Conservation (phyloP, 495 filamentous ascomycete genomes). For the Margaritispora aquatica region DNA sequence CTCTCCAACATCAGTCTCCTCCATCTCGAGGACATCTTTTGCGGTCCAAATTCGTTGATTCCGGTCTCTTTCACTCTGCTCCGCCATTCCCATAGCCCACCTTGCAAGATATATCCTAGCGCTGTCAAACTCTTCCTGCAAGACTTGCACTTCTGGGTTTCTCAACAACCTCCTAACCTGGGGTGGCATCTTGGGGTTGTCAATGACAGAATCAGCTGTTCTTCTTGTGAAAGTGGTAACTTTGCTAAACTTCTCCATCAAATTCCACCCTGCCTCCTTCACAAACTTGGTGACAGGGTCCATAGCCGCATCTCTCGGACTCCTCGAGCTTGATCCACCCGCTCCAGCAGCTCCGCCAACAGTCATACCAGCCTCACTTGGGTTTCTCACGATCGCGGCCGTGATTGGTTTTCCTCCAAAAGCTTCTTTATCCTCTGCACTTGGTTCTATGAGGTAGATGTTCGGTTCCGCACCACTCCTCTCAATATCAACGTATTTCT, state of each 20-base stretch:
- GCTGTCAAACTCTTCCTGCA: constrained; percentile 96
- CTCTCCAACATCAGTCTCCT: constrained; percentile 88
- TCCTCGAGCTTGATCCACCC: constrained; percentile 14
- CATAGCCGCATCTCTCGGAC: constrained; percentile 65
- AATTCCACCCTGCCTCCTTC: constrained; percentile 93
- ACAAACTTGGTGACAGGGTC: constrained; percentile 91
- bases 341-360: constrained; percentile 25
- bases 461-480: constrained; percentile 77
- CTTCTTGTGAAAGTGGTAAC: constrained; percentile 92
- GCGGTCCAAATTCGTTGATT: constrained; percentile 88
- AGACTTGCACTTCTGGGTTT: constrained; percentile 90
- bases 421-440: constrained; percentile 69
- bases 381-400: constrained; percentile 33
- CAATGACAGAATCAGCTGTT: constrained; percentile 85
- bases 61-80: constrained; percentile 84
- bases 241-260: constrained; percentile 90
- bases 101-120: constrained; percentile 88
- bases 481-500: constrained; percentile 74
- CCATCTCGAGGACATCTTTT: constrained; percentile 85
- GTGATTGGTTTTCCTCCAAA: constrained; percentile 61
- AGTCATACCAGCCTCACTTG: constrained; percentile 31
- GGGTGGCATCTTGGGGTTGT: constrained; percentile 75
- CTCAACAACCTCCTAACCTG: constrained; percentile 79
- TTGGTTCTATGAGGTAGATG: constrained; percentile 87
- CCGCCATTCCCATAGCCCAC: constrained; percentile 98